Conservation (phyloP, 805 yeast genomes). For the Lipomyces mesembrius region DNA sequence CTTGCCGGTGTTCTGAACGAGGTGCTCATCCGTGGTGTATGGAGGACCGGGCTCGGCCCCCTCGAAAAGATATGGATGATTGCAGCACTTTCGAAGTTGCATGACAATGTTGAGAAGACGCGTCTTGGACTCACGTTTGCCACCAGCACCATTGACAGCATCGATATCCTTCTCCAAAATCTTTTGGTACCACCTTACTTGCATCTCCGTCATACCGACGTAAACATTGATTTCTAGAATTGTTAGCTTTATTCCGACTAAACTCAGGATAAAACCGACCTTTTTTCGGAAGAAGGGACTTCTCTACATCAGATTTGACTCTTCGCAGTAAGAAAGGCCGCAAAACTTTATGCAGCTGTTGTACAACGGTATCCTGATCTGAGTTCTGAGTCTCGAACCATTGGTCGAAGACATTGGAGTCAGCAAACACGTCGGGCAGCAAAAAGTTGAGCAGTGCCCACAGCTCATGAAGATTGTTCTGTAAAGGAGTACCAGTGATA, state of each 20-base stretch:
- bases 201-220: conserved; percentile 96
- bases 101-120: conserved; percentile 89
- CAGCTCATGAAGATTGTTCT: conserved; percentile 90
- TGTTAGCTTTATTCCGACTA: not conserved
- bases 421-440: conserved; percentile 93
- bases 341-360: conserved; percentile 84
- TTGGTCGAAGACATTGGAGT: conserved; percentile 84
- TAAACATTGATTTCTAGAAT: conserved; percentile 74
- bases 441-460: conserved; percentile 94
- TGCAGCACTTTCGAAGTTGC: conserved; percentile 96
- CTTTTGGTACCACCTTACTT: conserved; percentile 85
- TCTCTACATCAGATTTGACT: conserved; percentile 91
- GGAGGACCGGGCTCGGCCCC: conserved; percentile 99
- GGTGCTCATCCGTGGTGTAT: conserved; percentile 91
- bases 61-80: conserved; percentile 94
- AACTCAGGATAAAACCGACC: conserved; percentile 13
- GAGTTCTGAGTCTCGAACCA: conserved; percentile 73
- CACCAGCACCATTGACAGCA: conserved; percentile 95
- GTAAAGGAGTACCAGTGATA: conserved; percentile 95
- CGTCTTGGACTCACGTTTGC: conserved; percentile 91
- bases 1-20: conserved; percentile 87
- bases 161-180: conserved; percentile 90
- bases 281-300: conserved; percentile 84
- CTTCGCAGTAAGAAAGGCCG: conserved; percentile 88
- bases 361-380: conserved; percentile 79